Conservation (phyloP, 306 rosid species). For the Vachellia pachyceras region DNA sequence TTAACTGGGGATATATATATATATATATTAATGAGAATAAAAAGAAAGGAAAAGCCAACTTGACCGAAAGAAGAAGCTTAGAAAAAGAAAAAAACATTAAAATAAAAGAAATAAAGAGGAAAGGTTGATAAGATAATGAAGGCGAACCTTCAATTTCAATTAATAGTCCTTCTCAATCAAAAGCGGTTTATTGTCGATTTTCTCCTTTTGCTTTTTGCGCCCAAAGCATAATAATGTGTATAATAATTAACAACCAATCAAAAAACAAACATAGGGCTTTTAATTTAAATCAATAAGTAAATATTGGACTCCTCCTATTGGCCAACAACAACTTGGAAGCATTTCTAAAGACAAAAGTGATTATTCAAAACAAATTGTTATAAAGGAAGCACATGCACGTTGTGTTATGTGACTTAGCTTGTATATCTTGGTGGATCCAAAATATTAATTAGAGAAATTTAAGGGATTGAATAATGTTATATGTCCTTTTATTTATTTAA, state of each 20-base stretch:
- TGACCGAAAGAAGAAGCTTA: conserved; percentile 12
- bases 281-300: background rate
- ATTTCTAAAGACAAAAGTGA: background rate
- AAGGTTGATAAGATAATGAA: conserved; percentile 7
- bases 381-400: background rate
- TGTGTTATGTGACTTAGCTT: no score
- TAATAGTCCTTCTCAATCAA: conserved; percentile 19
- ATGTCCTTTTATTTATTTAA: background rate
- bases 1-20: background rate
- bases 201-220: conserved; percentile 9
- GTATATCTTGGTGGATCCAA: background rate
- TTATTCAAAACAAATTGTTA: background rate
- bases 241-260: background rate
- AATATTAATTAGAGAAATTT: background rate
- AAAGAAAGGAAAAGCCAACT: conserved; percentile 5
- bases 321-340: background rate
- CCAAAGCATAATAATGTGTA: conserved; percentile 22
- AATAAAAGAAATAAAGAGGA: background rate
- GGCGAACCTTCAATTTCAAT: background rate
- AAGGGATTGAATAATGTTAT: background rate
- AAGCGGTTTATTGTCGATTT: conserved; percentile 25
- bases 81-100: background rate
- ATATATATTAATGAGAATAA: background rate
- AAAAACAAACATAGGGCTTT: background rate
- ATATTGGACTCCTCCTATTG: conserved; percentile 8